phyloP scores from a whole-genome alignment of 108 stramenopile species.

The Skeletonema tropicum region DNA sequence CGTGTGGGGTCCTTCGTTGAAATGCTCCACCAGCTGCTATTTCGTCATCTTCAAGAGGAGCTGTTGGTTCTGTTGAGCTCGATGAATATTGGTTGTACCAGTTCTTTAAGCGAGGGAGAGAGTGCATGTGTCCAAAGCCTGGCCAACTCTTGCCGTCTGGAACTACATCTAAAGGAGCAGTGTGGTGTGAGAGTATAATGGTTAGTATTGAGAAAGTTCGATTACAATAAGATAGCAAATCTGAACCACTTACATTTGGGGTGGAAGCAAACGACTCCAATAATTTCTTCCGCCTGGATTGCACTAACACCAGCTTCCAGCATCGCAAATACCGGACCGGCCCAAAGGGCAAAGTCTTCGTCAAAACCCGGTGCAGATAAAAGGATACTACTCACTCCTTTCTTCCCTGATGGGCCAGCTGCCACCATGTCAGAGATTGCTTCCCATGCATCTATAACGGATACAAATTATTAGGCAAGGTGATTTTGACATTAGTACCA shows the following conservation, averaged over 20 bases:
- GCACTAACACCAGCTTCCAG: slow-evolving; percentile 76
- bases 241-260: slow-evolving; percentile 50
- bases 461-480: too few species aligned
- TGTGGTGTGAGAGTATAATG: not conserved
- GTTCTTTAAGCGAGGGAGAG: slow-evolving; percentile 70
- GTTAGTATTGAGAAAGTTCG: too few species aligned
- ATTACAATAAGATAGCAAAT: too few species aligned
- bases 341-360: slow-evolving; percentile 69
- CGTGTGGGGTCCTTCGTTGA: slow-evolving; percentile 83
- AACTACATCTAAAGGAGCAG: slow-evolving; percentile 49
- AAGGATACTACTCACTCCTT: slow-evolving; percentile 71
- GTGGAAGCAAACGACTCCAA: slow-evolving; percentile 88
- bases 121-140: slow-evolving; percentile 91
- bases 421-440: too few species aligned
- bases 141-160: slow-evolving; percentile 79
- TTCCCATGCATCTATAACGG: too few species aligned
- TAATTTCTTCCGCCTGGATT: slow-evolving; percentile 57
- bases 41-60: slow-evolving; percentile 46
- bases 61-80: not conserved
- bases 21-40: slow-evolving; percentile 86
- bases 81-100: slow-evolving; percentile 53
- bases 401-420: not conserved
- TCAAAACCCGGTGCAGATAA: slow-evolving; percentile 81
- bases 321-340: slow-evolving; percentile 84
- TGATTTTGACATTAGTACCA: too few species aligned